Evolutionary conservation across 148 eudicot species (phyloP).

Genomic region (Rhododendron simsii): DNA sequence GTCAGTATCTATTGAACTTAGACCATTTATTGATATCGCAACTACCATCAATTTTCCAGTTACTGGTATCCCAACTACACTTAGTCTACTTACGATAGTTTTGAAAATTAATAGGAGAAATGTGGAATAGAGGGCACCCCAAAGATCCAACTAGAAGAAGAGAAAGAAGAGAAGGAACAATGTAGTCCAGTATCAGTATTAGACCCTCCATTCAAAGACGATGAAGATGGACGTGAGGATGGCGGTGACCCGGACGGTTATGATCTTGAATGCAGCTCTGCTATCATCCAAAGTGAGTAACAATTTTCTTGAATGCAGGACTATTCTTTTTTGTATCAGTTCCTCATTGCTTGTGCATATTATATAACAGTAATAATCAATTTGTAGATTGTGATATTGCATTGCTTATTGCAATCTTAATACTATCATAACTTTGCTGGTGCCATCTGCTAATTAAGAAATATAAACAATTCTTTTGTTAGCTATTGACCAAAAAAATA

Average conservation of each 20-base stretch:
- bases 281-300: conserved; percentile 54
- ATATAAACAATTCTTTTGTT: neutral
- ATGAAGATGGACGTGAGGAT: conserved; percentile 31
- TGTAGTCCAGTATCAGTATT: conserved; percentile 86
- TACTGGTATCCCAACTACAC: neutral
- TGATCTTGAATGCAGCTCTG: conserved; percentile 59
- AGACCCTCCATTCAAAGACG: conserved; percentile 73
- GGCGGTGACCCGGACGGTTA: conserved; percentile 8
- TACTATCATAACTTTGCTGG: neutral
- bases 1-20: no score
- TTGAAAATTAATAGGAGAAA: conserved; percentile 29
- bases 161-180: conserved; percentile 72
- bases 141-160: conserved; percentile 27
- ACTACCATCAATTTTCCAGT: neutral
- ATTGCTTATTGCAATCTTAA: conserved; percentile 1
- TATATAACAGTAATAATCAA: neutral
- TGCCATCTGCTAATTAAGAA: neutral
- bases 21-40: neutral
- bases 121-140: conserved; percentile 17
- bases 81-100: neutral
- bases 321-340: neutral
- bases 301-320: conserved; percentile 20
- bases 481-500: neutral
- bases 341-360: neutral
- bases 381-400: neutral